Evolutionary conservation across 306 rosid genomes (phyloP), one percentile per base, ranked within the genome.

Genomic region (Pyrus betulifolia): DNA sequence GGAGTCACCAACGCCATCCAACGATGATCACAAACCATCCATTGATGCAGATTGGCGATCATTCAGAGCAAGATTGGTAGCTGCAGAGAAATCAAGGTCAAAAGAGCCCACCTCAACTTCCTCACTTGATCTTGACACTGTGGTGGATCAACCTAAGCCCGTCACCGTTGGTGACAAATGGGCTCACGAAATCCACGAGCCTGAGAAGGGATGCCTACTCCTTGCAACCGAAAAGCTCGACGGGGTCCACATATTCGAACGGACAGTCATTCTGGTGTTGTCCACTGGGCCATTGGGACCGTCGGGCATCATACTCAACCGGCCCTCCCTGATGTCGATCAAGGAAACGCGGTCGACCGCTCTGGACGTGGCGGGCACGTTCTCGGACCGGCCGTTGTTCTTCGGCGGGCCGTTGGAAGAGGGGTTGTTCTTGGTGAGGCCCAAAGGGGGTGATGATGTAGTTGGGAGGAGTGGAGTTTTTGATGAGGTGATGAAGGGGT

Each of bases 401-500:
- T 95, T 95, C 45, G 99, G 99, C 22, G 99, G 99, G 52, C 99
- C 97, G 4, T 58, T 90, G 57, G 96, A 90, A 67, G 96, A 85
- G 69, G 92, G 92, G 13, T 1, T 95, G 78, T 92, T 95, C 80
- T 55, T 95, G 81, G 78, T 92, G 82, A 84, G 88, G 75, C 90
- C 93, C 11, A 86, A 84, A 35, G 86, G 81, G 8, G 76, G 35
- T 0, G 80, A 27, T 40, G 87, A 23, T 61, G 80, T 67, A 78
- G 86, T 86, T n/a, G 88, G 82, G 35, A 84, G 72, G 40, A 91
- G 98, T 81, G 93, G 90, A 60, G 86, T 92, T 2, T 88, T 95
- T 79, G 90, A 90, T 62, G 97, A 92, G 73, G 96, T 95, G 40
- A 89, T 95, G 91, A 81, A 83, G 78, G 99, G 99, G 0, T 42